Conservation (phyloP, 495 filamentous ascomycete species). For the Hypoxylon trugodes region DNA sequence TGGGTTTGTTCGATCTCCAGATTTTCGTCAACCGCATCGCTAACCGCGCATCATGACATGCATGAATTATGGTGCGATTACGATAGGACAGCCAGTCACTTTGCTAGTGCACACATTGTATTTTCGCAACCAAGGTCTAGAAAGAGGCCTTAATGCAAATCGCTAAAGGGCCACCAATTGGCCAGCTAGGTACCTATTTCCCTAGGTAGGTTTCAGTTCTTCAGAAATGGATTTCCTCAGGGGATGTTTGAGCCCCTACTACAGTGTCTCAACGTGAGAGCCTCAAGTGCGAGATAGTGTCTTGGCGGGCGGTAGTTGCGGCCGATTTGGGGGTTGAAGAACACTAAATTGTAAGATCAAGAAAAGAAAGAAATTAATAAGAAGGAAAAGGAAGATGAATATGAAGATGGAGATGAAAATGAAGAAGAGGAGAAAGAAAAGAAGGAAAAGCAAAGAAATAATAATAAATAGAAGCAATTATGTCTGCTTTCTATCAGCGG, state of each 20-base stretch:
- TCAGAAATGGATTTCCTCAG: slow-evolving; percentile 29
- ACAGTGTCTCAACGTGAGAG: slow-evolving; percentile 8
- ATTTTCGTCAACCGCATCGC: slow-evolving; percentile 8
- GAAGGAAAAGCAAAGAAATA: too few species aligned
- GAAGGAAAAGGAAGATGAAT: too few species aligned
- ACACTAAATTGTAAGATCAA: too few species aligned
- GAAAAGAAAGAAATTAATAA: too few species aligned
- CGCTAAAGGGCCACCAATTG: slow-evolving; percentile 13
- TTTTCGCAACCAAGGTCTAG: slow-evolving; percentile 8
- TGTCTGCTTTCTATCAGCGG: too few species aligned
- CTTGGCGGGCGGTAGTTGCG: slow-evolving; percentile 19
- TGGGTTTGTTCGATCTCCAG: background rate
- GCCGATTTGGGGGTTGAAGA: too few species aligned
- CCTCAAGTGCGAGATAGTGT: slow-evolving; percentile 4
- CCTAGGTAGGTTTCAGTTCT: slow-evolving; percentile 19
- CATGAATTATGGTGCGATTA: background rate
- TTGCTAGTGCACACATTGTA: background rate
- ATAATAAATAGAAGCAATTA: too few species aligned
- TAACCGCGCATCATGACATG: slow-evolving; percentile 22
- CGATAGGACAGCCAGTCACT: background rate
- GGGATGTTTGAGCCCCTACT: slow-evolving; percentile 32
- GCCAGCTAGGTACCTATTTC: too few species aligned
- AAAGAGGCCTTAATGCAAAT: background rate
- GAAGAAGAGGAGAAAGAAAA: too few species aligned
- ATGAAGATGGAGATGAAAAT: too few species aligned